Base-by-base conservation (phyloP, 2,329 filamentous ascomycete genomes). In the Cladosporium sphaerospermum region DNA sequence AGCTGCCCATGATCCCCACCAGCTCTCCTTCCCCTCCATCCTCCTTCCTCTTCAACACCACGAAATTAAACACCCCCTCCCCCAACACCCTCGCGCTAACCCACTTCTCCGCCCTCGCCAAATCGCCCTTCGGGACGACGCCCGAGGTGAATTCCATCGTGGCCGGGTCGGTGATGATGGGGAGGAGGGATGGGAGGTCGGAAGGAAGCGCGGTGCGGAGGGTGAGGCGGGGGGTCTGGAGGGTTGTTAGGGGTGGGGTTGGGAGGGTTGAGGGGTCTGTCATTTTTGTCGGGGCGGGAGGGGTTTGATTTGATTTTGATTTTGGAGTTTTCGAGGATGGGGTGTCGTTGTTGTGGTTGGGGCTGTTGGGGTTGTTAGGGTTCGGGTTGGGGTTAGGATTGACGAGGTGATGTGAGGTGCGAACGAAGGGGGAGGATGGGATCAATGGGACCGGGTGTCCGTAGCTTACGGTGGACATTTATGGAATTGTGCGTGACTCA, bases 111-210 rank as follows among this genome's bases (percentile, higher is more conserved):
- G 53, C 64, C 45, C 61, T 59, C 7, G 55, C 47, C 3, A 51
- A 9, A 42, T 58, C 61, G 23, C 23, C 23, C n/a, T 55, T 19
- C 2, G 58, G 45, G 9, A 57, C 56, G 1, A 53, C 39, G 19
- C 55, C 52, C 6, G 59, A 57, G 23, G 82, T 83, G 73, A 77
- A 83, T 52, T 67, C 66, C 84, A 88, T 87, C 44, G 84, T 79
- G 58, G 83, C 80, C 4, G 76, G 74, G 62, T 83, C 73, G 11
- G 71, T 72, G 19, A 83, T 79, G 50, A 88, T 70, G 18, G 68
- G 67, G 57, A 80, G 70, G 13, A 83, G 56, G 6, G 70, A 75
- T 1, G 70, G 66, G 2, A 79, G 69, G 64, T 87, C 82, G 2
- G 74, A 69, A 14, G 73, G 65, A 1, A 62, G 60, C 37, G 80